Evolutionary conservation across 345 rosid genomes (phyloP).

Genomic region (Aquilaria malaccensis): DNA sequence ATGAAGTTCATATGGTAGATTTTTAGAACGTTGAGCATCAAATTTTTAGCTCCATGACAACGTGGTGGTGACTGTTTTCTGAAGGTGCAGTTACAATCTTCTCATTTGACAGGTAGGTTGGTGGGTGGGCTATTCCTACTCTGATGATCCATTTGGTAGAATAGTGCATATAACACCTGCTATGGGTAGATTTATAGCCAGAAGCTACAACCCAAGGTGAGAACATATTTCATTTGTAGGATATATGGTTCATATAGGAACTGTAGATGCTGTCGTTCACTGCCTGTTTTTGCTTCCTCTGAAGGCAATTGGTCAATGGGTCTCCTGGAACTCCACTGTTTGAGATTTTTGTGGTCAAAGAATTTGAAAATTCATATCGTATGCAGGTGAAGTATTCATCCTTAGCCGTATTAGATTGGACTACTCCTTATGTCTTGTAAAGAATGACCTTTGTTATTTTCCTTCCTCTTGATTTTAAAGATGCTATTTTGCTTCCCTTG

Average conservation of each 20-base stretch:
- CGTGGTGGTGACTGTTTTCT: neutral
- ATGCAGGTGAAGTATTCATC: conserved; percentile 56
- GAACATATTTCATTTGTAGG: conserved; percentile 12
- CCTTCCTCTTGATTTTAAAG: no score
- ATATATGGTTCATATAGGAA: conserved; percentile 7
- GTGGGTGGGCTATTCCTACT: conserved; percentile 90
- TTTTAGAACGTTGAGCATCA: no score
- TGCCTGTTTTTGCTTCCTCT: conserved; percentile 27
- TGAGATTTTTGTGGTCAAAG: conserved; percentile 87
- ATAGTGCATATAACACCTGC: conserved; percentile 75
- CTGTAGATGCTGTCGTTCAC: neutral
- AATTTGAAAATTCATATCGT: conserved; percentile 46
- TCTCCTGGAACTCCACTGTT: conserved; percentile 88
- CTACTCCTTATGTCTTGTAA: no score
- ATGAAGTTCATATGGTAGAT: no score
- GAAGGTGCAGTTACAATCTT: conserved; percentile 12
- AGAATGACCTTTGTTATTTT: no score
- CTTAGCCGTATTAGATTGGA: no score
- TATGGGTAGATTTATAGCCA: conserved; percentile 84
- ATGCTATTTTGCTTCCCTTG: no score
- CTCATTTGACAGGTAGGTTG: conserved; percentile 71
- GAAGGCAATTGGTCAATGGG: conserved; percentile 72
- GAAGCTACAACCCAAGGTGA: conserved; percentile 85
- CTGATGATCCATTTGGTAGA: conserved; percentile 84
- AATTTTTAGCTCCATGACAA: neutral